phyloP scores from a whole-genome alignment of 2,329 filamentous ascomycete genomes.

The Endoconidiophora polonica region DNA sequence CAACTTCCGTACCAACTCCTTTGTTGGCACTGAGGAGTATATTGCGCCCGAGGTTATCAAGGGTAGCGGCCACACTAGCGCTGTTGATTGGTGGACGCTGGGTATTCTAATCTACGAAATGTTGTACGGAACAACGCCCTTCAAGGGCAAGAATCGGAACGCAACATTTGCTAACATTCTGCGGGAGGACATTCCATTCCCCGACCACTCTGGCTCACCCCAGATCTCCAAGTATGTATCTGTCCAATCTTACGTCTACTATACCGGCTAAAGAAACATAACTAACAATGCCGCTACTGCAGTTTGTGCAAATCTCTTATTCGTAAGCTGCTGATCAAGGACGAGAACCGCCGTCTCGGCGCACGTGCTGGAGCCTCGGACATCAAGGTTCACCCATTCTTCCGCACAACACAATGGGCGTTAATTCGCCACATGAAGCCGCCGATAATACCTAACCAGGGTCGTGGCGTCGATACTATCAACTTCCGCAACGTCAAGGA shows the following conservation, averaged over 20 bases:
- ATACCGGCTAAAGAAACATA: constrained; percentile 9
- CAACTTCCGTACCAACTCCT: constrained; percentile 96
- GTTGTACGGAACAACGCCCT: constrained; percentile 94
- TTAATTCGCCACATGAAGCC: constrained; percentile 95
- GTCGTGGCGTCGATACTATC: constrained; percentile 77
- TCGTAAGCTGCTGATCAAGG: constrained; percentile 92
- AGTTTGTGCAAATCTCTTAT: constrained; percentile 95
- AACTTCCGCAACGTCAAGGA: constrained; percentile 99
- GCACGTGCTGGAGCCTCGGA: constrained; percentile 91
- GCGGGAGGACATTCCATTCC: constrained; percentile 88
- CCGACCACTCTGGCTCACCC: constrained; percentile 67
- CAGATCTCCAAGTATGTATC: constrained; percentile 75
- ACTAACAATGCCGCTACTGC: constrained; percentile 1
- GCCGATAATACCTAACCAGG: constrained; percentile 84
- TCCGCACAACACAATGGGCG: constrained; percentile 90
- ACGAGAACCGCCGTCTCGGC: constrained; percentile 82
- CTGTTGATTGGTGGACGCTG: constrained; percentile 98
- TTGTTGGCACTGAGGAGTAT: constrained; percentile 96
- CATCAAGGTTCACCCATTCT: constrained; percentile 92
- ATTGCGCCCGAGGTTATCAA: constrained; percentile 98
- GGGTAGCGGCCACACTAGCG: constrained; percentile 92
- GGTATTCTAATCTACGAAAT: constrained; percentile 98
- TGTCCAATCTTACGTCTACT: neutral
- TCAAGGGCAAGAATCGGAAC: constrained; percentile 98
- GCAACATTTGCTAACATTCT: constrained; percentile 96